These are phyloP conservation scores for Aegilops bicornis DNA, from an alignment of 176 grass and related monocot genomes.

Conservation along the genomic window DNA sequence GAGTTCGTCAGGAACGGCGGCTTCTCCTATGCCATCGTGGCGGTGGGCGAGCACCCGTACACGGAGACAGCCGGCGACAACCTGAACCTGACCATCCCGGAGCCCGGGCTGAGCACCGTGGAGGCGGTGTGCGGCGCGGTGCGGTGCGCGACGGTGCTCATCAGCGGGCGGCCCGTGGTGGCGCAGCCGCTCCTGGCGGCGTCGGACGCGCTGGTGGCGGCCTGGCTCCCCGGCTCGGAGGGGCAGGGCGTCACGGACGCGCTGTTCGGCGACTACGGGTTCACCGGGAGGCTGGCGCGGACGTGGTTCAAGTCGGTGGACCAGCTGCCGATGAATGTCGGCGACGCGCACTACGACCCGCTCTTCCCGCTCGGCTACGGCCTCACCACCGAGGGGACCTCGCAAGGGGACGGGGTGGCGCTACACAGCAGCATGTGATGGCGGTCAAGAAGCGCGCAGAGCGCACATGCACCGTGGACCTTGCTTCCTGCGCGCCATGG, in stretches of 20 bases:
- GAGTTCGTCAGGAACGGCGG: conserved; percentile 60
- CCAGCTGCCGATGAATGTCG: conserved; percentile 94
- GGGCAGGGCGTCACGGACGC: conserved; percentile 85
- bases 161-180: conserved; percentile 88
- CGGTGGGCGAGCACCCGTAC: conserved; percentile 86
- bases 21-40: conserved; percentile 87
- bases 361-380: conserved; percentile 78
- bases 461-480: neutral
- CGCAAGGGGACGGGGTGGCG: neutral
- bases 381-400: conserved; percentile 45
- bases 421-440: neutral
- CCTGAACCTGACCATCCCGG: conserved; percentile 90
- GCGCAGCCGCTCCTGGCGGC: conserved; percentile 59
- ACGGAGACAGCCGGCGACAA: conserved; percentile 82
- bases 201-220: conserved; percentile 69
- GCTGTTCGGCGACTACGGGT: conserved; percentile 90
- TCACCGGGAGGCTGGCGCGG: conserved; percentile 75
- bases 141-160: conserved; percentile 64
- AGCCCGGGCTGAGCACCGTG: conserved; percentile 77
- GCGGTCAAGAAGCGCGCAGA: neutral
- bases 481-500: neutral
- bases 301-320: conserved; percentile 97
- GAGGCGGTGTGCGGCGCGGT: conserved; percentile 58
- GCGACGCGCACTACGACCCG: conserved; percentile 79
- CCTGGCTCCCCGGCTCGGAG: conserved; percentile 85